phyloP scores from a whole-genome alignment of 441 rosid species.

The Hura crepitans region DNA sequence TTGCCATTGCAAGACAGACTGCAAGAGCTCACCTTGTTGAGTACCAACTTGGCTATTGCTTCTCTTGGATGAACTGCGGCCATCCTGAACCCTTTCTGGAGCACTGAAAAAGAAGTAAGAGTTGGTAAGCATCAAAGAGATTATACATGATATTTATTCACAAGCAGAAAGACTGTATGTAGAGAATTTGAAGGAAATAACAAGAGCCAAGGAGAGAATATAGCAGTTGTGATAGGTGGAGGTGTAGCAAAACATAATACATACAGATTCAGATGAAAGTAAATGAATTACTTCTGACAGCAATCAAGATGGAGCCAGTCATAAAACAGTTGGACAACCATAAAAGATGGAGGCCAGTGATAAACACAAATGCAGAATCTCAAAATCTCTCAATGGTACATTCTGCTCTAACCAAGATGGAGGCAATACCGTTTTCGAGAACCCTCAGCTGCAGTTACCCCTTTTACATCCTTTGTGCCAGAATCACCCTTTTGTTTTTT shows the following conservation, averaged over 20 bases:
- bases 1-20: conserved; percentile 9
- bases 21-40: conserved; percentile 47
- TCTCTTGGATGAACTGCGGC: conserved; percentile 62
- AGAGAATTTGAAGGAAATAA: not conserved
- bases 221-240: too few relatives aligned
- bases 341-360: too few relatives aligned
- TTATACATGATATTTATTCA: conserved; percentile 8
- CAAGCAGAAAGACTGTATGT: not conserved
- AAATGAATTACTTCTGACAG: not conserved
- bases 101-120: conserved; percentile 38
- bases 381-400: conserved; percentile 2
- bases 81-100: conserved; percentile 59
- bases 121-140: conserved; percentile 10
- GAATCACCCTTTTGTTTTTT: conserved; percentile 67
- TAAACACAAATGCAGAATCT: not conserved
- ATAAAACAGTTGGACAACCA: too few relatives aligned
- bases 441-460: conserved; percentile 46
- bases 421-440: conserved; percentile 70
- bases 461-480: conserved; percentile 54
- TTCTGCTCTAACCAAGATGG: conserved; percentile 9
- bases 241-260: not conserved
- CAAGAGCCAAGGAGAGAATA: not conserved
- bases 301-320: too few relatives aligned
- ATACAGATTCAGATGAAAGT: not conserved
- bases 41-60: conserved; percentile 45